Base-by-base conservation (phyloP, 306 rosid genomes). In the peach (Prunus persica) region DNA sequence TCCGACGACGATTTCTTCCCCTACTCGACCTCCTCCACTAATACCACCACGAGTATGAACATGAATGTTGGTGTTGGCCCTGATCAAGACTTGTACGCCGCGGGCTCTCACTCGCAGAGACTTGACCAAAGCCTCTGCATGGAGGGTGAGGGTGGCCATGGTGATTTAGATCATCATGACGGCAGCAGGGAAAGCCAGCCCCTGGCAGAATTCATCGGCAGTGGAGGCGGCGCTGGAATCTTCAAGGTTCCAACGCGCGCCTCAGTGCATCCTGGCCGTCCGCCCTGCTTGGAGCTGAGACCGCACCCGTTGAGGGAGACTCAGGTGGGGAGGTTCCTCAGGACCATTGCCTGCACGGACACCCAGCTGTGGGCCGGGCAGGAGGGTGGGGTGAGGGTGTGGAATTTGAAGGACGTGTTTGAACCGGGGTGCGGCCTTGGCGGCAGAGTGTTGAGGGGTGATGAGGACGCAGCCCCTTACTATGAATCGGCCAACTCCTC, bases 271-370 rank as follows among this genome's bases (percentile, higher is more conserved):
- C 97, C 96, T 0, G 90, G 88, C 0, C 86, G 99, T 6, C 97
- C 99, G 0, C 88, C 99, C 0, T 95, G 97, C 80, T 76, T 95
- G 30, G 99, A 92, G 90, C 81, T 95, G 22, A 87, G 99, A 77
- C 99, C 99, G 0, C 99, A 95, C 51, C 99, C 99, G 0, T 72
- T 95, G 63, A 87, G 93, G 84, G 99, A 95, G 81, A 95, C 99
- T 3, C 99, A 95, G 76, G 92, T 88, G 1, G 98, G 99, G 2
- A 92, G 88, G 49, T 96, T 91, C 78, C 82, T 96, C 34, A 85
- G 99, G 72, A 96, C 84, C 83, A 92, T 96, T 67, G 99, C 92
- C 0, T 92, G 98, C 79, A 91, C 98, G 0, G 93, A 91, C 63
- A 78, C 86, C 22, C 99, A 96, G 79, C 56, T 96, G 75, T 96